Conservation (phyloP, 2,329 filamentous ascomycete species). For the Penicillium thymicola region DNA sequence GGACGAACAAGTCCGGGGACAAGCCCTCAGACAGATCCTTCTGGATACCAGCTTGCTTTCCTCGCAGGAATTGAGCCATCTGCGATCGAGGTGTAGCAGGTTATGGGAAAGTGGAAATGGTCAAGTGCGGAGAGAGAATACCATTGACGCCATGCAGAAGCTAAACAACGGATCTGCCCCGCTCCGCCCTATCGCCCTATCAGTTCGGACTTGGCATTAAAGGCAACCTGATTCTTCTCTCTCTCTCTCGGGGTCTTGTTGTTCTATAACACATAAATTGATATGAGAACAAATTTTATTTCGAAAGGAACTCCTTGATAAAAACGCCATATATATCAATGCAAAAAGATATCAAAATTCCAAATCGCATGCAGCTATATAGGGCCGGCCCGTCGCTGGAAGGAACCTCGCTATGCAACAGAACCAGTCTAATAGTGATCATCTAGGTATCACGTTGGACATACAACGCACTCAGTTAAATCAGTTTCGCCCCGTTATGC, state of each 20-base stretch:
- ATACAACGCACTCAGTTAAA: constrained; percentile 1
- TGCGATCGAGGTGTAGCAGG: constrained; percentile 7
- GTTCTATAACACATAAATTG: neutral
- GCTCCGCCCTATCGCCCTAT: constrained; percentile 19
- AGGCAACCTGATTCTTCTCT: neutral
- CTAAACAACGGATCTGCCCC: constrained; percentile 26
- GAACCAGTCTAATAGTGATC: neutral
- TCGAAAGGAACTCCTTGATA: neutral
- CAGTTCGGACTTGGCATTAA: neutral
- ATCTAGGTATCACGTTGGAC: neutral
- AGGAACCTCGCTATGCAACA: neutral
- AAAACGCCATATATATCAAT: neutral
- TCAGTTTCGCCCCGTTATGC: neutral
- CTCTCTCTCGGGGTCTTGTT: neutral
- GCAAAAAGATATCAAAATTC: neutral
- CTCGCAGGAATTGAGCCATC: constrained; percentile 86
- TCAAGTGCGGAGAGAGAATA: constrained; percentile 16
- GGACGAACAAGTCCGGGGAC: constrained; percentile 70
- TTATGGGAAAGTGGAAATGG: constrained; percentile 5
- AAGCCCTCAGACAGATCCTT: constrained; percentile 85
- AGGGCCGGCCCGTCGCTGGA: neutral
- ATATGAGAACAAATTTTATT: neutral
- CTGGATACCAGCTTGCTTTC: constrained; percentile 90
- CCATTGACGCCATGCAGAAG: constrained; percentile 27
- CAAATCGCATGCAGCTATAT: constrained; percentile 15